These are phyloP conservation scores for Helotiales sp. DNA, from an alignment of 2,329 filamentous ascomycete genomes.

Conservation along the genomic window DNA sequence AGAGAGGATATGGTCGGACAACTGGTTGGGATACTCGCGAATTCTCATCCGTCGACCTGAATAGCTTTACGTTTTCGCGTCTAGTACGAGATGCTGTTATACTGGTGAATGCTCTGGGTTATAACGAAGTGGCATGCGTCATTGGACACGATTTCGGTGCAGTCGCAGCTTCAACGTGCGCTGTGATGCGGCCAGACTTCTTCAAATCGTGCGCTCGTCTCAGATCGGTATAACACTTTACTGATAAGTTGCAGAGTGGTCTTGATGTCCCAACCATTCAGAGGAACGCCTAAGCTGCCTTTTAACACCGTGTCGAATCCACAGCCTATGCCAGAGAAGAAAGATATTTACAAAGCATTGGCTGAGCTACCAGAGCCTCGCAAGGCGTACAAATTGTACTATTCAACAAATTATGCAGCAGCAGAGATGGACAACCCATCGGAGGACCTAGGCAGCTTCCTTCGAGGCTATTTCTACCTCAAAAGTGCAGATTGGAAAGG, in stretches of 20 bases:
- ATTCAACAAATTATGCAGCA: conserved; percentile 49
- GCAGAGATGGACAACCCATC: conserved; percentile 47
- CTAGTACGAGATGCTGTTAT: conserved; percentile 63
- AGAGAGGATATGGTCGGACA: conserved; percentile 67
- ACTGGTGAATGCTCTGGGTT: conserved; percentile 61
- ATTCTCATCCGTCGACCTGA: conserved; percentile 54
- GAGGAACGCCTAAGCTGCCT: conserved; percentile 49
- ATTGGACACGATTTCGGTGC: conserved; percentile 69
- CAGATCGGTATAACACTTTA: background rate
- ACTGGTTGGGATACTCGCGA: conserved; percentile 55
- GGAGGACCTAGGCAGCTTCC: conserved; percentile 57
- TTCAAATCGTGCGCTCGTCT: conserved; percentile 48
- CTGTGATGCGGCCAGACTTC: conserved; percentile 63
- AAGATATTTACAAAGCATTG: conserved; percentile 57
- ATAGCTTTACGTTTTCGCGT: conserved; percentile 56
- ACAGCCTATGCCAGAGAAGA: conserved; percentile 21
- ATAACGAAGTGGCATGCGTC: conserved; percentile 56
- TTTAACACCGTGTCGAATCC: conserved; percentile 44
- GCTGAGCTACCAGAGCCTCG: conserved; percentile 53
- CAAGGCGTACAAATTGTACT: conserved; percentile 72
- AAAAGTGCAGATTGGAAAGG: conserved; percentile 62
- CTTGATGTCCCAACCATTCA: conserved; percentile 66
- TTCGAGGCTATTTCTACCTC: conserved; percentile 67
- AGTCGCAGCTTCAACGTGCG: conserved; percentile 57
- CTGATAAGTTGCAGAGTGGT: conserved; percentile 41